phyloP scores from a whole-genome alignment of 345 rosid genomes.

The Sisymbrium altissimum region DNA sequence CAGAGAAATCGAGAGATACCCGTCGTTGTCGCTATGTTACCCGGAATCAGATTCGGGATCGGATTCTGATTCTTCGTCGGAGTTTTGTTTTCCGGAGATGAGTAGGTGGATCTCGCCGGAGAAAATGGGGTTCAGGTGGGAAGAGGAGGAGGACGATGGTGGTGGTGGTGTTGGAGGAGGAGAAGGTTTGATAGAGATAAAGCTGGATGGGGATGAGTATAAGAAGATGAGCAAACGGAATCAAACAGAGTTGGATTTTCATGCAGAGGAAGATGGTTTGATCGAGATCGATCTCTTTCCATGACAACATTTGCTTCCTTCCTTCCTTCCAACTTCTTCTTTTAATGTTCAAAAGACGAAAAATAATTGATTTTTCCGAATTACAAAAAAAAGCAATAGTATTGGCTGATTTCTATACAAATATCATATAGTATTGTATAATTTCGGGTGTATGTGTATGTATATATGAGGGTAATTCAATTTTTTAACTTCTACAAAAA shows the following conservation, averaged over 20 bases:
- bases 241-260: conserved; percentile 38
- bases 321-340: too few species aligned
- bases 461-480: too few species aligned
- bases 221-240: background rate
- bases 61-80: conserved; percentile 45
- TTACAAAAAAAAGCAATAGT: too few species aligned
- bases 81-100: conserved; percentile 28
- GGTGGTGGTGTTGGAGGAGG: conserved; percentile 28
- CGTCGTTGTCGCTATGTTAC: conserved; percentile 54
- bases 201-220: conserved; percentile 35
- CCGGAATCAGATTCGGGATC: conserved; percentile 66
- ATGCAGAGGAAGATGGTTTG: conserved; percentile 65
- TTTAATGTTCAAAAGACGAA: too few species aligned
- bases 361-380: too few species aligned
- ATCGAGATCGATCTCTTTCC: conserved; percentile 69
- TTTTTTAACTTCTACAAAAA: too few species aligned
- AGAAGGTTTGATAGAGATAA: conserved; percentile 62
- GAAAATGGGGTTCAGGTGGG: conserved; percentile 43
- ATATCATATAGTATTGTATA: too few species aligned
- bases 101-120: conserved; percentile 45
- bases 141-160: conserved; percentile 47
- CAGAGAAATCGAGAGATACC: conserved; percentile 30
- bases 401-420: too few species aligned
- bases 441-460: too few species aligned
- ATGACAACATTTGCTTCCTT: too few species aligned